Conservation (phyloP, 345 rosid genomes). For the Populus deltoides region DNA sequence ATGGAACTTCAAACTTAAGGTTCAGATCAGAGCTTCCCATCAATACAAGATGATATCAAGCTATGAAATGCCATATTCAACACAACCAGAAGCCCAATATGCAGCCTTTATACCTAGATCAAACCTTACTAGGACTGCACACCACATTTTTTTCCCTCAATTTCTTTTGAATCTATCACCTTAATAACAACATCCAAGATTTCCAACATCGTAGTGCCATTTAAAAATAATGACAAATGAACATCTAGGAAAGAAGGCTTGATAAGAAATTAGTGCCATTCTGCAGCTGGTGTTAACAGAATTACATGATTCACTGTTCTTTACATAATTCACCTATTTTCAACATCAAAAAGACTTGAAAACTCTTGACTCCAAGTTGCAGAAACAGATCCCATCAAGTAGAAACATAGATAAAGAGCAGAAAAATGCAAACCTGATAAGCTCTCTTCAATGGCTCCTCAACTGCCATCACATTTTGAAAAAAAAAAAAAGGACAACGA, state of each 20-base stretch:
- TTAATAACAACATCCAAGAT: neutral
- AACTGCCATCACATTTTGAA: slow-evolving; percentile 38
- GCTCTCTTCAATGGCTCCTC: slow-evolving; percentile 58
- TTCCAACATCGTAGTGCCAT: neutral
- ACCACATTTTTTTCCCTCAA: neutral
- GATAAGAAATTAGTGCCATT: neutral
- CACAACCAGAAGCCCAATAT: slow-evolving; percentile 3
- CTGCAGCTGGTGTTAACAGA: neutral
- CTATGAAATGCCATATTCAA: slow-evolving; percentile 8
- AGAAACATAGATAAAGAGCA: neutral
- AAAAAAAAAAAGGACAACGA: neutral
- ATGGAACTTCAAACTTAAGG: neutral
- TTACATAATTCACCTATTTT: neutral
- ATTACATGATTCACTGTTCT: neutral
- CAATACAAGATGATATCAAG: neutral
- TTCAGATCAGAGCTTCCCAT: slow-evolving; percentile 6
- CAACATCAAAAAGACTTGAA: slow-evolving; percentile 1
- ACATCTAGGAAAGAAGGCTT: neutral
- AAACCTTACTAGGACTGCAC: neutral
- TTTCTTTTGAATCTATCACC: neutral
- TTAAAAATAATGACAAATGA: neutral
- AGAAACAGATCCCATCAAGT: slow-evolving; percentile 19
- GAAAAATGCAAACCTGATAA: slow-evolving; percentile 44
- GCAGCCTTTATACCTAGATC: neutral
- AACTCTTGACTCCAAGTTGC: neutral